These are phyloP conservation scores for Aspergillus sparsus DNA, from an alignment of 495 filamentous ascomycete genomes.

Conservation along the genomic window DNA sequence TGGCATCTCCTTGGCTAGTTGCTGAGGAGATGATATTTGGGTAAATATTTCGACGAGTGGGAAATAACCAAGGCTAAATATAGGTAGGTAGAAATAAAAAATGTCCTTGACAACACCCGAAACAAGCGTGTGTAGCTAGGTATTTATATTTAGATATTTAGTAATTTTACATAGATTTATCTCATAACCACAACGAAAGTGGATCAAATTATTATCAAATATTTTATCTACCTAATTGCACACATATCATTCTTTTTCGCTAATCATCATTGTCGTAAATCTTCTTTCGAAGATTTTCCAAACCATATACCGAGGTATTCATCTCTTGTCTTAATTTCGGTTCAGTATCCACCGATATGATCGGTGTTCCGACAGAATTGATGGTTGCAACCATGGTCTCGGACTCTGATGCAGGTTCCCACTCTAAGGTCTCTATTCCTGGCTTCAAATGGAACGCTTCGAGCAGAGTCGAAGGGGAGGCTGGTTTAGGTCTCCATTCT, in stretches of 20 bases:
- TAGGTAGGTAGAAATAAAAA: too few species aligned
- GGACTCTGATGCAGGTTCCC: conserved; percentile 26
- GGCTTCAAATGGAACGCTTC: conserved; percentile 31
- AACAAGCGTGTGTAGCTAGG: too few species aligned
- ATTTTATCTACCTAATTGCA: not conserved
- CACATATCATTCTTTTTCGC: not conserved
- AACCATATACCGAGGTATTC: conserved; percentile 62
- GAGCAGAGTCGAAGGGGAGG: conserved; percentile 27
- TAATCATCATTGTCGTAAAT: conserved; percentile 30
- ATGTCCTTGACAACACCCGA: too few species aligned
- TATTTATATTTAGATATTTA: conserved; percentile 4
- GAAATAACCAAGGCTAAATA: not conserved
- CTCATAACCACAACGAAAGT: too few species aligned
- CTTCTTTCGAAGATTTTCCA: conserved; percentile 73
- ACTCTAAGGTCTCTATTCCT: conserved; percentile 24
- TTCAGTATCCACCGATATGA: conserved; percentile 33
- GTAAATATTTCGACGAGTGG: not conserved
- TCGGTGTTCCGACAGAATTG: conserved; percentile 39
- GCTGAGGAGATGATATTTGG: not conserved
- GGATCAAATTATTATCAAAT: not conserved
- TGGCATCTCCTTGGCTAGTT: too few species aligned
- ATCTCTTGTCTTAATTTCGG: conserved; percentile 36
- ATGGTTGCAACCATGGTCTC: conserved; percentile 26
- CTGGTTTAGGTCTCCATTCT: conserved; percentile 30
- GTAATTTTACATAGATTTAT: not conserved